phyloP scores from a whole-genome alignment of 805 yeast genomes.

The Metschnikowia dekortorum region DNA sequence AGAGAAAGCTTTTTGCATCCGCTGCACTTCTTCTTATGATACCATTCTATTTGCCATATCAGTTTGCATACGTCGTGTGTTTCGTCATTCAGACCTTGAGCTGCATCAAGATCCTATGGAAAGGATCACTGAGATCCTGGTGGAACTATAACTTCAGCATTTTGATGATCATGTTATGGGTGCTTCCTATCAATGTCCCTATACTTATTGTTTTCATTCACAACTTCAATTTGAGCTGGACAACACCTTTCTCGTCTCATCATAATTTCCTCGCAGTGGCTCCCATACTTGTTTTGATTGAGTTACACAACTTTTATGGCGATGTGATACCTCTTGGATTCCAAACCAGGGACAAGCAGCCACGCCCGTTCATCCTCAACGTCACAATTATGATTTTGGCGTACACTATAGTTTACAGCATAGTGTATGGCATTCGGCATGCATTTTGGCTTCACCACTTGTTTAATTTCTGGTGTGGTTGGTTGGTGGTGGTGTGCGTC shows the following conservation, averaged over 20 bases:
- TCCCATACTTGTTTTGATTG: conserved; percentile 63
- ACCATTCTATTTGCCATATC: conserved; percentile 71
- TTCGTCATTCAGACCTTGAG: conserved; percentile 55
- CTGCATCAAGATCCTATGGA: conserved; percentile 32
- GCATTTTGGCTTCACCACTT: conserved; percentile 83
- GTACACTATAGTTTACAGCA: conserved; percentile 56
- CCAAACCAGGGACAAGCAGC: conserved; percentile 1
- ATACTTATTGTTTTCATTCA: conserved; percentile 77
- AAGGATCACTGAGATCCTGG: conserved; percentile 16
- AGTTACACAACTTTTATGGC: conserved; percentile 37
- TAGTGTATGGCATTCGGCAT: conserved; percentile 74
- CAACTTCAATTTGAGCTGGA: conserved; percentile 72
- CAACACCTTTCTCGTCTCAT: conserved; percentile 80
- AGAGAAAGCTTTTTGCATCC: conserved; percentile 25
- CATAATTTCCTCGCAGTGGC: conserved; percentile 75
- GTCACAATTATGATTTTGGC: conserved; percentile 29
- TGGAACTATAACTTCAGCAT: conserved; percentile 62
- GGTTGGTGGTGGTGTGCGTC: conserved; percentile 32
- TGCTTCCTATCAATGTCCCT: conserved; percentile 75
- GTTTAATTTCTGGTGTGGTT: conserved; percentile 58
- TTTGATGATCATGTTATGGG: conserved; percentile 67
- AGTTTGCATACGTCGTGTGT: conserved; percentile 65
- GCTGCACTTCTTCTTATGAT: conserved; percentile 41
- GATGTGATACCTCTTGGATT: conserved; percentile 35
- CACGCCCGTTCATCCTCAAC: conserved; percentile 2